phyloP scores from a whole-genome alignment of 345 rosid genomes.

The Eutrema yunnanense region DNA sequence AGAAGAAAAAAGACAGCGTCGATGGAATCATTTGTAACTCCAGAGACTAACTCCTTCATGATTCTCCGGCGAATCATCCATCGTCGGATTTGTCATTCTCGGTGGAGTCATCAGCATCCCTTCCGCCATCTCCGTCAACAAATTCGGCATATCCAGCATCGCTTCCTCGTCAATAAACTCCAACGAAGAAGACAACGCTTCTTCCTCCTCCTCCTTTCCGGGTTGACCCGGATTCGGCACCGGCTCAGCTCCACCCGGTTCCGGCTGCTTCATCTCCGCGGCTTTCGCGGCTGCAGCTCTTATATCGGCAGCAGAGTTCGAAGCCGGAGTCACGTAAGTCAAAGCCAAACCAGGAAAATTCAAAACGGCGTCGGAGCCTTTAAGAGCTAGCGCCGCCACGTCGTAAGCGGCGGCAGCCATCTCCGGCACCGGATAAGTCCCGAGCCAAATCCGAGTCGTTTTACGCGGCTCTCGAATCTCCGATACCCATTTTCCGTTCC shows the following conservation, averaged over 20 bases:
- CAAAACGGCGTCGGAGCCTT: conserved; percentile 49
- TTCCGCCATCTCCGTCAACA: conserved; percentile 67
- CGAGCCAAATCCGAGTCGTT: conserved; percentile 64
- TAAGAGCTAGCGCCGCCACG: conserved; percentile 67
- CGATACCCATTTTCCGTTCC: conserved; percentile 81
- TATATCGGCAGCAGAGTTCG: conserved; percentile 47
- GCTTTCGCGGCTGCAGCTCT: conserved; percentile 57
- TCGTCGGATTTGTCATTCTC: conserved; percentile 44
- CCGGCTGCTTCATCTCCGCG: conserved; percentile 34
- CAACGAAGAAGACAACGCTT: conserved; percentile 4
- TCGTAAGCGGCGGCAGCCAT: conserved; percentile 86
- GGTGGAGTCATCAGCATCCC: conserved; percentile 79
- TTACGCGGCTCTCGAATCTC: conserved; percentile 79
- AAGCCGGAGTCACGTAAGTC: conserved; percentile 45
- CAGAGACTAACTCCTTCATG: conserved; percentile 53
- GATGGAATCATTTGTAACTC: conserved; percentile 34
- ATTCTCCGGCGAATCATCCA: conserved; percentile 50
- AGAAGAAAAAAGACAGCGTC: neutral
- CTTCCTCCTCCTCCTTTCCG: conserved; percentile 16
- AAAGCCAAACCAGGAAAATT: conserved; percentile 47
- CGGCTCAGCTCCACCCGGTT: neutral
- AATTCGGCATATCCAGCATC: conserved; percentile 51
- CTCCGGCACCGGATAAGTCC: conserved; percentile 62
- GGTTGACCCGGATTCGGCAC: conserved; percentile 20
- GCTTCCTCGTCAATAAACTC: conserved; percentile 54